Percentiles rank a stretch among this genome's conserved stretches.
phyloP scores from a whole-genome alignment of 1,139 yeast species.

The Saccharomyces pastorianus region DNA sequence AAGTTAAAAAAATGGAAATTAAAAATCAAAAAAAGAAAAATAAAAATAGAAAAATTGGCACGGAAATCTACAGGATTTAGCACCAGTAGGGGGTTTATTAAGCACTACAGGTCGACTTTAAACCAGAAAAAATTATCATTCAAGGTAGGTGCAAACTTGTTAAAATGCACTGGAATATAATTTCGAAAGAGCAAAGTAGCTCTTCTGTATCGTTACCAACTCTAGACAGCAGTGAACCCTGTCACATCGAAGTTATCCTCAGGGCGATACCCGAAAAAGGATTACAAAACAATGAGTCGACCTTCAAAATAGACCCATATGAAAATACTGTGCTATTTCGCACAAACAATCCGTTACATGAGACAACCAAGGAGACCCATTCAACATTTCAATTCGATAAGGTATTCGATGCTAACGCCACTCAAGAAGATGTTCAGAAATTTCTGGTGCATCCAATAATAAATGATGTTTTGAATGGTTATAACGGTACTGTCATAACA shows the following conservation, averaged over 20 bases:
- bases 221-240: conserved; percentile 2
- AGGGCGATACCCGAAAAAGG: conserved; percentile 1
- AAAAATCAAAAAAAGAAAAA: background rate
- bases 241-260: background rate
- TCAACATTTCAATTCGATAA: conserved; percentile 56
- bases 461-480: conserved; percentile 33
- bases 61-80: background rate
- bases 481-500: conserved; percentile 77
- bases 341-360: background rate
- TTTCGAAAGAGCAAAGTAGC: background rate
- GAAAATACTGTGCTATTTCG: background rate
- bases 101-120: background rate
- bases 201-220: conserved; percentile 1
- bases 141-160: background rate
- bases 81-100: background rate
- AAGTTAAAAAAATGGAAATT: background rate
- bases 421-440: conserved; percentile 57
- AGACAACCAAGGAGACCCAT: conserved; percentile 25
- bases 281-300: background rate
- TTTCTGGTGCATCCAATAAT: background rate
- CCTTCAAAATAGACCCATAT: background rate
- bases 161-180: conserved; percentile 5
- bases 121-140: background rate
- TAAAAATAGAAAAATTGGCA: background rate
- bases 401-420: conserved; percentile 45